Conservation (phyloP, 352 stramenopile species). For the Globisporangium middletonii region DNA sequence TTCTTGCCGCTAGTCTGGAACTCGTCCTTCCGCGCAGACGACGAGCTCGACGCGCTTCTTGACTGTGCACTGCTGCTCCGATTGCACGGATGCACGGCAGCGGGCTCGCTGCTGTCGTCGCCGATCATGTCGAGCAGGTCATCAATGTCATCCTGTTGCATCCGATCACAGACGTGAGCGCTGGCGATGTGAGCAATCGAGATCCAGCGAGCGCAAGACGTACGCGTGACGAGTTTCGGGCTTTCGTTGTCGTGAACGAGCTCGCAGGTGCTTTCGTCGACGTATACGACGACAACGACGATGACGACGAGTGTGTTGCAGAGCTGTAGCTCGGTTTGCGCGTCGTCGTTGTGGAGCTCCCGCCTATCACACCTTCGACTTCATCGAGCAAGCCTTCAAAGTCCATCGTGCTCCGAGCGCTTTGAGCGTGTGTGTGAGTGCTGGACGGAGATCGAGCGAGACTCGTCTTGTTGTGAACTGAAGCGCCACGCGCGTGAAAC, state of each 20-base stretch:
- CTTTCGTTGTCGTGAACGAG: background rate
- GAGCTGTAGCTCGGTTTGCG: conserved; percentile 11
- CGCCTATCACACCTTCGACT: conserved; percentile 60
- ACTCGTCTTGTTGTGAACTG: too few relatives aligned
- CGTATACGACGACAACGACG: background rate
- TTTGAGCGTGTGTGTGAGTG: background rate
- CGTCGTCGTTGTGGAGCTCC: conserved; percentile 3
- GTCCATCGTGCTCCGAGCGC: conserved; percentile 34
- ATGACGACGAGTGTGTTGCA: background rate
- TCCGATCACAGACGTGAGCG: background rate
- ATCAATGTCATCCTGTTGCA: conserved; percentile 52
- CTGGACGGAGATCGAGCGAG: background rate
- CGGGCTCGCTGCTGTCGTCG: conserved; percentile 33
- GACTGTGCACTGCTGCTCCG: background rate
- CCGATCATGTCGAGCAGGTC: conserved; percentile 65
- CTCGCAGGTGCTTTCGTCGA: background rate
- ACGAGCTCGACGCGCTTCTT: conserved; percentile 4
- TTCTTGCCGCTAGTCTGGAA: conserved; percentile 43
- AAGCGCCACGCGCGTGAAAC: too few relatives aligned
- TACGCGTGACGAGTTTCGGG: conserved; percentile 9
- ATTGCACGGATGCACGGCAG: conserved; percentile 23
- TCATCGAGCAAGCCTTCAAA: conserved; percentile 70
- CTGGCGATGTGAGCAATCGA: background rate
- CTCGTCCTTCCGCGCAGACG: conserved; percentile 18
- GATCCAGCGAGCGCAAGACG: background rate